These are phyloP conservation scores for Candida pini DNA, from an alignment of 805 yeast species.

Conservation along the genomic window DNA sequence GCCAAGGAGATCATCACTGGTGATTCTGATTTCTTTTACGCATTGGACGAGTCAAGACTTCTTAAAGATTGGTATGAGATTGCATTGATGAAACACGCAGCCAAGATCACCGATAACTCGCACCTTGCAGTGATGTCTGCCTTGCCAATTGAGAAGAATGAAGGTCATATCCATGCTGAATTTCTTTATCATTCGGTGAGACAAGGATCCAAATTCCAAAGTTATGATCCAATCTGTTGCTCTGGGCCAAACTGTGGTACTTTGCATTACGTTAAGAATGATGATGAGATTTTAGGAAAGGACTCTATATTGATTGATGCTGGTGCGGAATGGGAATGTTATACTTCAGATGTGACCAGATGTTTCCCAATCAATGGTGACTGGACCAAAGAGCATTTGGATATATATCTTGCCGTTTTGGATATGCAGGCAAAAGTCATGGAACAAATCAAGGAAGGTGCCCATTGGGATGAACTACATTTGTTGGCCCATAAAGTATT, in stretches of 20 bases:
- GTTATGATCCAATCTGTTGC: conserved; percentile 95
- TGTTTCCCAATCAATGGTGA: conserved; percentile 89
- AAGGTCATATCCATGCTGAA: conserved; percentile 93
- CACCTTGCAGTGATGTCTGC: conserved; percentile 94
- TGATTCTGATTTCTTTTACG: conserved; percentile 51
- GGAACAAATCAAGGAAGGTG: conserved; percentile 75
- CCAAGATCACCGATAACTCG: conserved; percentile 78
- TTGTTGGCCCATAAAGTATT: conserved; percentile 71
- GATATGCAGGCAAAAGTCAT: conserved; percentile 78
- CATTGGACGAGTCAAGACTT: conserved; percentile 82
- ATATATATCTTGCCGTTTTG: conserved; percentile 70
- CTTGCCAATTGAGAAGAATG: conserved; percentile 77
- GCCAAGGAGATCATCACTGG: conserved; percentile 34
- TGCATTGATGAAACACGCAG: conserved; percentile 69
- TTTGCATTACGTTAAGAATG: conserved; percentile 82
- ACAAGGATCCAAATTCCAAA: conserved; percentile 84
- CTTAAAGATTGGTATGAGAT: conserved; percentile 83
- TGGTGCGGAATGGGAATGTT: conserved; percentile 94
- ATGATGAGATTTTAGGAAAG: conserved; percentile 51
- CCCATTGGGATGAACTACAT: conserved; percentile 80
- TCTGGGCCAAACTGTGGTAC: conserved; percentile 90
- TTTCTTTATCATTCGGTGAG: conserved; percentile 89
- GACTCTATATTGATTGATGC: conserved; percentile 83
- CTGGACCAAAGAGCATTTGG: conserved; percentile 84
- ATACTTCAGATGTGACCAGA: conserved; percentile 91